Base-by-base conservation (phyloP, 164 flowering plant species). In the Berberis vulgaris region DNA sequence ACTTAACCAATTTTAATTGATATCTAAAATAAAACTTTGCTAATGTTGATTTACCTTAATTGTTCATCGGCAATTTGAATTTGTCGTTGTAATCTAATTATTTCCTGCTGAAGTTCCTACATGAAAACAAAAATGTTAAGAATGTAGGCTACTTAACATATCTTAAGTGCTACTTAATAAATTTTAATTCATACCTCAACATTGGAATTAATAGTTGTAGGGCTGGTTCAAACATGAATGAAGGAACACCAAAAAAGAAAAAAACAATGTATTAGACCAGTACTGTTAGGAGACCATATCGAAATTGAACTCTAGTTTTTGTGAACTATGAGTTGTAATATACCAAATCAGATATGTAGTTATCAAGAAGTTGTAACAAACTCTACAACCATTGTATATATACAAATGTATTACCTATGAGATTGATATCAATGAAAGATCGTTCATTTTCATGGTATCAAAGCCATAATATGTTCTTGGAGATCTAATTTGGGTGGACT, bases 21-120 rank as follows among this genome's bases (percentile, higher is more conserved):
- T 5, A 46, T 5, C 5, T 8, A 46, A 46, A 46, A 46, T 5
- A 8, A 46, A 46, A 46, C 49, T 5, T 5, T 46, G 49, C 3
- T 3, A 12, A 55, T 57, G 6, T 41, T 10, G 41, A 5, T 38
- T 5, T 6, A 76, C 79, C 78, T 79, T 57, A 79, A 61, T 49
- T 77, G 72, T 59, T 78, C 77, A 53, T 80, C 76, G 1, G 71
- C 72, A 46, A 71, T 49, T 49, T 78, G 75, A 57, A 79, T 70
- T 65, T 82, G 80, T 54, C 74, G 74, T 62, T 74, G 83, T 67
- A 69, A 62, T 41, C 71, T 59, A 67, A 39, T 67, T 47, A 78
- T 69, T 67, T 82, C 81, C 68, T 82, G 83, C 58, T 82, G 82
- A 41, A 80, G 78, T 61, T 80, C 82, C 85, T 80, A 59, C 10